Evolutionary conservation across 1,284 basidiomycete genomes (phyloP).

Genomic region (Earliella scabrosa): DNA sequence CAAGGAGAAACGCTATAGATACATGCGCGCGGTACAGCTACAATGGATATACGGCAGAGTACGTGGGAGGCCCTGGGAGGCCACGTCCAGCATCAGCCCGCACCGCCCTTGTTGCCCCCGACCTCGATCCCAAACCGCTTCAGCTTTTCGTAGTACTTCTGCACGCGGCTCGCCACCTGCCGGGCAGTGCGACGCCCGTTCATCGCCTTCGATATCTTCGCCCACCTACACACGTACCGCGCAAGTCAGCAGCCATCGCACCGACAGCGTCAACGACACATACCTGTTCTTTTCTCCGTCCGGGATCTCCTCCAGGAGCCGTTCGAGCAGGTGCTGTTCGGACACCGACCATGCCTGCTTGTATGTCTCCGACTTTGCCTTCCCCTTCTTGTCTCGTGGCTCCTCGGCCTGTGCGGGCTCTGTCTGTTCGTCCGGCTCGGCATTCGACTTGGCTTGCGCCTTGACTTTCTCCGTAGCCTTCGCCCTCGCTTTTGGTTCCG

Average conservation of each 20-base stretch:
- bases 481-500: conserved; percentile 1
- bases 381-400: conserved; percentile 30
- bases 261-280: conserved; percentile 21
- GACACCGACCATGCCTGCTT: conserved; percentile 76
- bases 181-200: conserved; percentile 71
- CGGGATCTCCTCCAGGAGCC: conserved; percentile 72
- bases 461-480: conserved; percentile 2
- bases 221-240: conserved; percentile 55
- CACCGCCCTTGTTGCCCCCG: conserved; percentile 22
- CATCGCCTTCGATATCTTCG: conserved; percentile 81
- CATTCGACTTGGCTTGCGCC: conserved; percentile 5
- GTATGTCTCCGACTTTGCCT: conserved; percentile 66
- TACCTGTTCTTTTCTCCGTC: conserved; percentile 77
- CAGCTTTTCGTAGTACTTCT: conserved; percentile 84
- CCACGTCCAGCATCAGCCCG: neutral
- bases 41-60: neutral
- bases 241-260: neutral
- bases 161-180: conserved; percentile 84
- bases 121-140: conserved; percentile 66
- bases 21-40: conserved; percentile 6
- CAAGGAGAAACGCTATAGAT: conserved; percentile 14
- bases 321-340: conserved; percentile 77
- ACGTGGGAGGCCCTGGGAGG: neutral
- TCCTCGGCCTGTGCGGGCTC: conserved; percentile 20
- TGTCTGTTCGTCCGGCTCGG: conserved; percentile 5